phyloP scores from a whole-genome alignment of 768 basidiomycete genomes.

The Boletellus emodensis region DNA sequence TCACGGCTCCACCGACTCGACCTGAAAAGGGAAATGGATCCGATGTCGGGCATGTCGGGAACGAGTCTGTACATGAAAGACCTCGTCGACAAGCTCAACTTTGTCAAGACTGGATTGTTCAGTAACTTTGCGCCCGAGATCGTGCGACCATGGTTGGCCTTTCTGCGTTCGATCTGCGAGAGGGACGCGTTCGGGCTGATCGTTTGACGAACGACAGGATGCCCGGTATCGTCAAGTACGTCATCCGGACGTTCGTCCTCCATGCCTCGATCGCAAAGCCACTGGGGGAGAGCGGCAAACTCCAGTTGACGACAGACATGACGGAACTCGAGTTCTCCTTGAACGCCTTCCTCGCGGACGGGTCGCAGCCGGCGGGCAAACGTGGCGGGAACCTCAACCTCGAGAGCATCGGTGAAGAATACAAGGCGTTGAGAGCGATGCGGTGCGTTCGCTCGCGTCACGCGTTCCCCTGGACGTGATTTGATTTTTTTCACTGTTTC shows the following conservation, averaged over 20 bases:
- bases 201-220: slow-evolving; percentile 40
- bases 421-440: slow-evolving; percentile 79
- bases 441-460: slow-evolving; percentile 47
- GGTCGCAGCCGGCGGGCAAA: slow-evolving; percentile 42
- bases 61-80: slow-evolving; percentile 80
- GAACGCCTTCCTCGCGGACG: slow-evolving; percentile 68
- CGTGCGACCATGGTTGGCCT: slow-evolving; percentile 62
- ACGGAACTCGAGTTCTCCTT: slow-evolving; percentile 92
- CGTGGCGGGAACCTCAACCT: slow-evolving; percentile 66
- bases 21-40: slow-evolving; percentile 68
- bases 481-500: not conserved
- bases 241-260: slow-evolving; percentile 82
- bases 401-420: slow-evolving; percentile 81
- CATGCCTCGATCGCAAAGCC: slow-evolving; percentile 94
- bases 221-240: slow-evolving; percentile 65
- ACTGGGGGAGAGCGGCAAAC: slow-evolving; percentile 87
- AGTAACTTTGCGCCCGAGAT: slow-evolving; percentile 71
- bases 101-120: slow-evolving; percentile 78
- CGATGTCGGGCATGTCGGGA: slow-evolving; percentile 47
- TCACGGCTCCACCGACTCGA: slow-evolving; percentile 83
- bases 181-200: slow-evolving; percentile 1
- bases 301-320: slow-evolving; percentile 95
- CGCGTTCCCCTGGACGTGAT: too few relatives aligned
- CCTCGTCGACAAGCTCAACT: slow-evolving; percentile 77
- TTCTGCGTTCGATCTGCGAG: not conserved